Evolutionary conservation across 202 grass and related monocot species (phyloP), one percentile per base, ranked within the genome.

Genomic region (Zoysia matrella): DNA sequence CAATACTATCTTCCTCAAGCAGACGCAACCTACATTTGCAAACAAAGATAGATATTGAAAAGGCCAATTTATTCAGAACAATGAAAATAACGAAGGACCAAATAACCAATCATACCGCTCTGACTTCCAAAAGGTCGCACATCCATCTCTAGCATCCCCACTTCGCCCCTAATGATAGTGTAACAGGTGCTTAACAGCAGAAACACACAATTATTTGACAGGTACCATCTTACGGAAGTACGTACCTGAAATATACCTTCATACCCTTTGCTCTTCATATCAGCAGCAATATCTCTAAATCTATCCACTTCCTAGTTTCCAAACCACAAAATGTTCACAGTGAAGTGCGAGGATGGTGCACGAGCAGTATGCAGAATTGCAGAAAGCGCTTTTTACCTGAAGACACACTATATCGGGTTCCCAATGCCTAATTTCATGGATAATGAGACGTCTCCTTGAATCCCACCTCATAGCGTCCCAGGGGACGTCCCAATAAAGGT

Each of bases 121-220:
- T 82, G 88, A 90, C 89, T 97, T 97, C 94, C 94, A 97, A 82
- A 94, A 97, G 1, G 90, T 87, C 72, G 94, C 88, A 80, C 94
- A 97, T 83, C 92, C 94, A 80, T 97, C 92, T 88, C 82, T 89
- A 45, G 86, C 88, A 77, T 92, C 86, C 67, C 90, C 92, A 82
- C 72, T 89, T 69, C 92, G 86, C 46, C 64, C 82, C 94, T 97
- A 73, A 78, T 7, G 66, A 81, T 85, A 49, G 65, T 36, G 74
- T 0, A n/a, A 75, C 43, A 50, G 72, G 75, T 15, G 1, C 11
- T 87, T 90, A 67, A 71, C 51, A 78, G 74, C 22, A 57, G 10
- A 79, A 71, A 22, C 49, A 86, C 40, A 79, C n/a, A 16, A 73
- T 76, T 71, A 75, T 75, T 43, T 71, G 52, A 73, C 58, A 72